These are phyloP conservation scores for Stagonosporopsis tanaceti DNA, from an alignment of 2,329 filamentous ascomycete species.

Conservation along the genomic window DNA sequence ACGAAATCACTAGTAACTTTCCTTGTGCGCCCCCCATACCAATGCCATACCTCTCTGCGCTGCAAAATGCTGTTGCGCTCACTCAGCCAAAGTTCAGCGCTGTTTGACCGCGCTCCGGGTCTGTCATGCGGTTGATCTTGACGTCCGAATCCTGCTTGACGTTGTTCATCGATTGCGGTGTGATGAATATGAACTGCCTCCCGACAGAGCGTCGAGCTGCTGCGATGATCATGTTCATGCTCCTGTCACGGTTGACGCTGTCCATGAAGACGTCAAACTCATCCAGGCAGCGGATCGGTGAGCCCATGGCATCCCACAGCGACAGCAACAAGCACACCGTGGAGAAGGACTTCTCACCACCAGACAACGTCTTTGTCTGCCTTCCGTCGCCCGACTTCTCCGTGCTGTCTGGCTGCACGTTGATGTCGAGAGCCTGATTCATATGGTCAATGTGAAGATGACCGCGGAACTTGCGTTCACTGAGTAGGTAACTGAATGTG, in stretches of 20 bases:
- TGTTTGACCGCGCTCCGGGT: slow-evolving; percentile 61
- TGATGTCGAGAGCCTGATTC: slow-evolving; percentile 76
- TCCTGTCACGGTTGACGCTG: slow-evolving; percentile 90
- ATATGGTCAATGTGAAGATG: slow-evolving; percentile 80
- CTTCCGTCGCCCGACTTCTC: slow-evolving; percentile 74
- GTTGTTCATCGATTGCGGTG: slow-evolving; percentile 79
- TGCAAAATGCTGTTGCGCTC: background rate
- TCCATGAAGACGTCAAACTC: slow-evolving; percentile 99
- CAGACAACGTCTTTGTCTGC: slow-evolving; percentile 90
- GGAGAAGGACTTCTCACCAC: slow-evolving; percentile 97
- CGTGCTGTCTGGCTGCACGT: slow-evolving; percentile 75
- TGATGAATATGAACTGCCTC: slow-evolving; percentile 95
- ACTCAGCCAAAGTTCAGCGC: slow-evolving; percentile 43
- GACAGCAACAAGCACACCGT: slow-evolving; percentile 92
- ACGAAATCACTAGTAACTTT: slow-evolving; percentile 9
- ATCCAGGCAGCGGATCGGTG: slow-evolving; percentile 90
- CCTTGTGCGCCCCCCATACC: background rate
- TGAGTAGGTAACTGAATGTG: slow-evolving; percentile 87
- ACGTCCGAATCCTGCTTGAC: slow-evolving; percentile 66
- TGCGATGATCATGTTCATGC: slow-evolving; percentile 90
- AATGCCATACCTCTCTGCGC: background rate
- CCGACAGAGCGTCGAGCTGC: slow-evolving; percentile 87
- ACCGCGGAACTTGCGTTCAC: slow-evolving; percentile 88
- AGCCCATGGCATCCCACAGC: slow-evolving; percentile 98
- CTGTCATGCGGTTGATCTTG: slow-evolving; percentile 74